Evolutionary conservation across 306 rosid genomes (phyloP), one percentile per base, ranked within the genome.

Genomic region (Castanea crenata): DNA sequence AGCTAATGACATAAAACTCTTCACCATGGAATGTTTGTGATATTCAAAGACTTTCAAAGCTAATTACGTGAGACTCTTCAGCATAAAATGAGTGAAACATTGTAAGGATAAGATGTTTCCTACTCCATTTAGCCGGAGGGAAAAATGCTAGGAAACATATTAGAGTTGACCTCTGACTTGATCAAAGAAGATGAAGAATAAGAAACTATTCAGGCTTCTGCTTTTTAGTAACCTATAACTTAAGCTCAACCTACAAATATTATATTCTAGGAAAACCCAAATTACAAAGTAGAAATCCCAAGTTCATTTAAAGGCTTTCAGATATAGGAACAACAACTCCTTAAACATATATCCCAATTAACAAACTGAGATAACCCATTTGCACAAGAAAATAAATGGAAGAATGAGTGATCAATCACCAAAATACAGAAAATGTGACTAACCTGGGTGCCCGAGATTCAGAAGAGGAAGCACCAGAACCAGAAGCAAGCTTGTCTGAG

Each of bases 381-480:
- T 34, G 19, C 21, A 56, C 15, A 64, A 57, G 25, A 34, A 46
- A 38, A 38, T 38, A 38, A 38, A 35, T 31, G 5, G 32, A 44
- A 5, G 41, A 21, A 21, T 29, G 12, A 21, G 34, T 6, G 21
- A 21, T 29, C 20, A 67, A 44, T 29, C 2, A 14, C 51, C 70
- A 54, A 71, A 46, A 25, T 11, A 64, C 56, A 61, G 27, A 55
- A 54, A 57, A 35, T 1, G 25, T 83, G 85, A 75, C 21, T 21
- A 81, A 93, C 98, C 92, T 88, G 86, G 91, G 90, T 8, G 27
- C 52, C 15, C 78, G 83, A 89, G 93, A 89, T 91, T 91, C 86
- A 68, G 98, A 83, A 81, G 94, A 82, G 65, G 97, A 81, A 80
- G 76, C 82, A 55, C 84, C 79, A 7, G 46, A 38, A 38, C 46